Evolutionary conservation across 257 asterid genomes (phyloP), one percentile per base, ranked within the genome.

Genomic region (Capsicum rhomboideum): DNA sequence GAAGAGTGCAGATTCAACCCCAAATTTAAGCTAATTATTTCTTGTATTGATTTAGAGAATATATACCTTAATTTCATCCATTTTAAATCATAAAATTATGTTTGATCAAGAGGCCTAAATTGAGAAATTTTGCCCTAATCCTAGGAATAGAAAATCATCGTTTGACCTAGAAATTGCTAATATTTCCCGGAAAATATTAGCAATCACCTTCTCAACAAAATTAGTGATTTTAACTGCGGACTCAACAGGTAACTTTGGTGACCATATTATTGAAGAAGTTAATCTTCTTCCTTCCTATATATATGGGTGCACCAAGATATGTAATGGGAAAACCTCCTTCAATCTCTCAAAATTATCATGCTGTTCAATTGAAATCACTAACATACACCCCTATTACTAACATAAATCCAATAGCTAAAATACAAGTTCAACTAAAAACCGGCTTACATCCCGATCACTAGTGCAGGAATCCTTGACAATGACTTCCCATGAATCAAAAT

Each of bases 401-500:
- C 40, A 34, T 34, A 34, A 50, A 52, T 28, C 17, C 28, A 26
- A 49, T 28, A 26, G 63, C 82, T 77, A 77, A 77, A 77, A 16
- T 52, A 89, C 10, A 63, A 92, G 86, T 82, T 88, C 89, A 63
- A 68, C 82, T 50, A 94, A 85, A 78, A 83, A 42, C 55, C 11
- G 85, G 52, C 20, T 31, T 31, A 53, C 91, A 84, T 54, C 56
- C 34, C 75, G 49, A 74, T 82, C 85, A 61, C 83, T 86, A 82
- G 63, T 10, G 85, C 97, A 92, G 55, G 80, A 64, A 78, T 89
- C 92, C 49, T 59, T 86, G 84, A 90, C 91, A 10, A 94, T 58
- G 71, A 78, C 87, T 78, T 93, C 94, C 98, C 98, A 95, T 44
- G 93, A 88, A 14, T 84, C 90, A 58, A 58, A 79, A 49, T 89